Evolutionary conservation across 345 rosid species (phyloP).

Genomic region (Carallia pectinifolia): DNA sequence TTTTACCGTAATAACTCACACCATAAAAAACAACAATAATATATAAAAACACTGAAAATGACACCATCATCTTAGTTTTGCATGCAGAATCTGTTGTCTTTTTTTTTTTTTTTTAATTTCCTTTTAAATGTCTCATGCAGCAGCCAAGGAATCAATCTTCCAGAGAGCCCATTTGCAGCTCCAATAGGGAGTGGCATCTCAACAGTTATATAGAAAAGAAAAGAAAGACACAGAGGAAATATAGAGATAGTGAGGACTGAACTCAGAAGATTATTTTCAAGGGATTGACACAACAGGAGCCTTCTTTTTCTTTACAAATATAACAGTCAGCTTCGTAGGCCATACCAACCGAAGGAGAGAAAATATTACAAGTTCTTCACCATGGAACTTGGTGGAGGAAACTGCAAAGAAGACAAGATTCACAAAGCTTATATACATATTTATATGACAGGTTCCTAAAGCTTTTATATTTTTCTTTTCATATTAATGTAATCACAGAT

Average conservation of each 20-base stretch:
- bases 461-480: neutral
- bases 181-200: slow-evolving; percentile 59
- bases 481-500: slow-evolving; percentile 33
- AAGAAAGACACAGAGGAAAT: slow-evolving; percentile 26
- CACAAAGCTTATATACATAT: slow-evolving; percentile 29
- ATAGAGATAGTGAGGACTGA: slow-evolving; percentile 31
- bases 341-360: slow-evolving; percentile 29
- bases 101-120: neutral
- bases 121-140: slow-evolving; percentile 13
- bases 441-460: slow-evolving; percentile 21
- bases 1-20: no score
- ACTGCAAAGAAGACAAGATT: slow-evolving; percentile 30
- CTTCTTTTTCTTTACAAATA: slow-evolving; percentile 12
- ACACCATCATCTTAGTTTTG: no score
- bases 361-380: slow-evolving; percentile 21
- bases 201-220: slow-evolving; percentile 52
- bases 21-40: no score
- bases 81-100: no score
- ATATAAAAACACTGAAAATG: no score
- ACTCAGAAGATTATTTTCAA: slow-evolving; percentile 9
- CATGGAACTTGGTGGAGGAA: slow-evolving; percentile 30
- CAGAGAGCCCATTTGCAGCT: slow-evolving; percentile 88
- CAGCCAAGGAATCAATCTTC: slow-evolving; percentile 67
- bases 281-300: slow-evolving; percentile 15
- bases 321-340: slow-evolving; percentile 25